Conservation (phyloP, 2,329 filamentous ascomycete genomes). For the Paecilomyces formosus region DNA sequence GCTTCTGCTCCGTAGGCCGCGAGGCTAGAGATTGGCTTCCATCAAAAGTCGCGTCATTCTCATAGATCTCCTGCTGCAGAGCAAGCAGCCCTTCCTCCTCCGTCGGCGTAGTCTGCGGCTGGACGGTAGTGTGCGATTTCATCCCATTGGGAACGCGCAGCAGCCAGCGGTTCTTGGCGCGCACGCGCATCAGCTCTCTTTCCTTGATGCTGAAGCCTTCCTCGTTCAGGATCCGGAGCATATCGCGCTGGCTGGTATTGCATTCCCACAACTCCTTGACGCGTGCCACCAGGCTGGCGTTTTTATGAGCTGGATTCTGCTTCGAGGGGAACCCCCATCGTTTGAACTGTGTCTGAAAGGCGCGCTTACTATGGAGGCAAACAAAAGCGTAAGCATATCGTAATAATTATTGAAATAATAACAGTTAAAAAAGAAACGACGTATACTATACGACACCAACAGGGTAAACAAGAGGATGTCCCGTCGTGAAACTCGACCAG, state of each 20-base stretch:
- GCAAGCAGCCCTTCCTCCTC: slow-evolving; percentile 32
- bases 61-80: slow-evolving; percentile 33
- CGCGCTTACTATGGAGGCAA: slow-evolving; percentile 54
- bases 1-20: slow-evolving; percentile 11
- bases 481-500: background rate
- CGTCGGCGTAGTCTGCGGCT: slow-evolving; percentile 15
- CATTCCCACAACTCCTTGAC: slow-evolving; percentile 71
- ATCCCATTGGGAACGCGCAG: slow-evolving; percentile 56
- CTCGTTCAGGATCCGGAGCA: slow-evolving; percentile 60
- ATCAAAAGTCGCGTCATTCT: slow-evolving; percentile 20
- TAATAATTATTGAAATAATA: background rate
- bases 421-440: background rate
- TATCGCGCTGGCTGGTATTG: slow-evolving; percentile 65
- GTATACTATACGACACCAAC: background rate
- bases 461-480: background rate
- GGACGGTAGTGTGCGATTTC: slow-evolving; percentile 33
- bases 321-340: slow-evolving; percentile 73
- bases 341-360: slow-evolving; percentile 68
- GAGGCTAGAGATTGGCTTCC: slow-evolving; percentile 17
- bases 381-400: background rate
- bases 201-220: slow-evolving; percentile 69
- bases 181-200: slow-evolving; percentile 62
- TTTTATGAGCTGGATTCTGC: slow-evolving; percentile 64
- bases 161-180: slow-evolving; percentile 61
- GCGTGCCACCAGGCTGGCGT: slow-evolving; percentile 58